phyloP scores from a whole-genome alignment of 1,284 basidiomycete genomes.

The Pseudozyma sp. region DNA sequence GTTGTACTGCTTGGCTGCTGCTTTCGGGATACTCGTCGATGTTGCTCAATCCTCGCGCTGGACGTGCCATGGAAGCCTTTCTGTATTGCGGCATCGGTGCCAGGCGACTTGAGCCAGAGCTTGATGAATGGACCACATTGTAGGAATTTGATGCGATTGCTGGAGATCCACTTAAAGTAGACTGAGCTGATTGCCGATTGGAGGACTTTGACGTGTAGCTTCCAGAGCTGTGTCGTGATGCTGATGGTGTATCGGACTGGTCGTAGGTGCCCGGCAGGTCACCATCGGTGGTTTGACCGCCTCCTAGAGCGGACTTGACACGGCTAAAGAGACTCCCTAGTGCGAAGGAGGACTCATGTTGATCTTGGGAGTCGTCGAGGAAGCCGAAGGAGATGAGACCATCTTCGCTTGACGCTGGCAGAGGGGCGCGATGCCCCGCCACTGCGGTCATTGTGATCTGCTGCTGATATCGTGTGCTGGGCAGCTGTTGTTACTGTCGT shows the following conservation, averaged over 20 bases:
- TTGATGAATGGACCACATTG: constrained; percentile 2
- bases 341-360: constrained; percentile 50
- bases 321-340: constrained; percentile 60
- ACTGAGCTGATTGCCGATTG: constrained; percentile 5
- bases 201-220: constrained; percentile 20
- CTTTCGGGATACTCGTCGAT: constrained; percentile 45
- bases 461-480: not conserved
- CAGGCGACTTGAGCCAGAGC: constrained; percentile 12
- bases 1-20: constrained; percentile 9
- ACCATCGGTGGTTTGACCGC: constrained; percentile 7
- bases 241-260: constrained; percentile 6
- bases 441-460: constrained; percentile 6
- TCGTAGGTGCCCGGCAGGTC: constrained; percentile 6
- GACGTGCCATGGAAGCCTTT: constrained; percentile 31
- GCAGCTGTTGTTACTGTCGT: too few relatives aligned
- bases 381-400: constrained; percentile 61
- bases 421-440: constrained; percentile 7
- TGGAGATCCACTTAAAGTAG: constrained; percentile 7
- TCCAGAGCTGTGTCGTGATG: constrained; percentile 25
- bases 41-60: constrained; percentile 42
- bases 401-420: constrained; percentile 4
- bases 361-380: constrained; percentile 56
- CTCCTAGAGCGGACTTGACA: constrained; percentile 59
- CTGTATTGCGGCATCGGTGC: constrained; percentile 30
- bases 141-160: constrained; percentile 14